Evolutionary conservation across 2,329 filamentous ascomycete genomes (phyloP), one percentile per base, ranked within the genome.

Genomic region (Alternaria brassicae): DNA sequence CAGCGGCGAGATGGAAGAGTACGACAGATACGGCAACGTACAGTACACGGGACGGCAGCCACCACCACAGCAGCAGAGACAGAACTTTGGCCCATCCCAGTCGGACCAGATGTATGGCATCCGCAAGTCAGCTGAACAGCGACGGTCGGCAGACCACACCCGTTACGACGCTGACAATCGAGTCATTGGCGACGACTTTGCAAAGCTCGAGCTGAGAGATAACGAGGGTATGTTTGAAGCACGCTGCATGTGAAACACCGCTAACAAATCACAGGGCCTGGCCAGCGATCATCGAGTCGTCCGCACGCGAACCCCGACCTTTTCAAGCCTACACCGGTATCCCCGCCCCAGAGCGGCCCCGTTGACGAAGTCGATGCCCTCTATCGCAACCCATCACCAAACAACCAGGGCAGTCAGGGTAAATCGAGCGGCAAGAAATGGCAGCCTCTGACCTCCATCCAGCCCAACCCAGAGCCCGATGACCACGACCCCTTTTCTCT

Each of bases 401-500:
- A 67, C 61, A 73, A 72, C 60, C 63, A 70, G 58, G 61, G 57
- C 51, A 56, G 63, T n/a, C 67, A 69, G 23, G 68, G 65, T 19
- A 78, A 77, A 58, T 66, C 73, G n/a, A 82, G 83, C 66, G 95
- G 93, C 81, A 97, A 93, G 85, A 99, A 99, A 81, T 99, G 95
- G 95, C 94, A 99, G 78, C 94, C 95, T 9, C 82, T 99, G 69
- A 92, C 93, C 12, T 85, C 89, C 0, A 88, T 97, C 13, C 91
- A 96, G 65, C 92, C 93, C 1, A 89, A 87, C 63, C 93, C 94
- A 13, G 90, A 97, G 62, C 85, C 86, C 17, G 93, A 80, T 21
- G 82, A 98, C 68, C 94, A 97, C 70, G 95, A 99, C 73, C 95
- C 95, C 0, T 99, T 99, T 80, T 97, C 93, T 72, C 85, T 99